Percentiles rank a stretch among this genome's conserved stretches.
Evolutionary conservation across 1,284 basidiomycete species (phyloP).

Genomic region (Phaffia rhodozyma): DNA sequence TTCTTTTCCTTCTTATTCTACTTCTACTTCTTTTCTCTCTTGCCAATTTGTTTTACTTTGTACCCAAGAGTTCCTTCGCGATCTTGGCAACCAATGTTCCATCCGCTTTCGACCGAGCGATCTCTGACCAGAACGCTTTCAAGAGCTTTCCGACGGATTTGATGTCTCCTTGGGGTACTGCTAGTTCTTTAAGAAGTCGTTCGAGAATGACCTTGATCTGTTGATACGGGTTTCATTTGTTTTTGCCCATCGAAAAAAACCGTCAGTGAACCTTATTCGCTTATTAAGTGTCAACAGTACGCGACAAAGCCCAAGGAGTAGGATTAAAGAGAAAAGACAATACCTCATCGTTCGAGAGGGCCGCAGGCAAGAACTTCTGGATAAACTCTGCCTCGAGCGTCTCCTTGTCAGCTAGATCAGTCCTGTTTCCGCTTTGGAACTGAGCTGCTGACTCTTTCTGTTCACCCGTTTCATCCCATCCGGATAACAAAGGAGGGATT

Average conservation of each 20-base stretch:
- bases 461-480: no score
- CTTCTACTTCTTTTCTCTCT: no score
- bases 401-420: constrained; percentile 17
- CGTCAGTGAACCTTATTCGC: no score
- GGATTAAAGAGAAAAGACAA: neutral
- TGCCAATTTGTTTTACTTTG: no score
- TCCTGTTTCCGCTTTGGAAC: constrained; percentile 3
- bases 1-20: no score
- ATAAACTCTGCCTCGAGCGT: constrained; percentile 9
- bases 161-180: neutral
- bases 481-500: neutral
- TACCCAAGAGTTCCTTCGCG: constrained; percentile 2
- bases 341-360: constrained; percentile 6
- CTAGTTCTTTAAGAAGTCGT: neutral
- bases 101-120: constrained; percentile 9
- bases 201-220: neutral
- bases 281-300: neutral
- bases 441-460: constrained; percentile 14
- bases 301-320: neutral
- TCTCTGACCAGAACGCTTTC: constrained; percentile 9
- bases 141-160: constrained; percentile 7
- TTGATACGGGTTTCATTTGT: no score
- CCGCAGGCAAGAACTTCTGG: constrained; percentile 6
- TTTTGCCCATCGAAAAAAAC: no score
- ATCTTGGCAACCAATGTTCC: constrained; percentile 2